A percentile compares a stretch with the other conserved stretches of the same genome.
These are phyloP conservation scores for Helicostylum pulchrum DNA, from an alignment of 192 early-diverging fungal genomes.

Conservation along the genomic window DNA sequence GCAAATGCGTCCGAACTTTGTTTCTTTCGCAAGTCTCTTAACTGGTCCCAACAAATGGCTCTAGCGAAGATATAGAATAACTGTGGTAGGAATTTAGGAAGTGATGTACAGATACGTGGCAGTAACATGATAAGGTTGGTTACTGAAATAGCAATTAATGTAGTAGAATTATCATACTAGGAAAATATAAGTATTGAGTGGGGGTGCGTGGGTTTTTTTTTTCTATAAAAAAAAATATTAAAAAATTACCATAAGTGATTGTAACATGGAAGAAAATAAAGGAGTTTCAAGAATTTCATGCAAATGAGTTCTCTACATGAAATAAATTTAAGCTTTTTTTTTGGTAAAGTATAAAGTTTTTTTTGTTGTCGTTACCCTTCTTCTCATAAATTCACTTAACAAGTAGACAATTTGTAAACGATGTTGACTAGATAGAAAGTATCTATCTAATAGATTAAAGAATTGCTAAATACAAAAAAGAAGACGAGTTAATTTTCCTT, in stretches of 20 bases:
- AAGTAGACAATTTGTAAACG: slow-evolving; percentile 46
- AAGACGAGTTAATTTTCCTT: not conserved
- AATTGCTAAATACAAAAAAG: slow-evolving; percentile 33
- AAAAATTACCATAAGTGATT: slow-evolving; percentile 48
- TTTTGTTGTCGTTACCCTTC: too few relatives aligned
- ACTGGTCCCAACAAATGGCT: slow-evolving; percentile 50
- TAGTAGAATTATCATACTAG: slow-evolving; percentile 51
- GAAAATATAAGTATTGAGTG: not conserved
- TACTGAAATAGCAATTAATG: slow-evolving; percentile 48
- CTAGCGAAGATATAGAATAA: slow-evolving; percentile 51
- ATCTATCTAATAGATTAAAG: slow-evolving; percentile 45
- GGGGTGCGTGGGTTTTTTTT: not conserved
- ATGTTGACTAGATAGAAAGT: slow-evolving; percentile 46
- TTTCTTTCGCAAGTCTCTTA: slow-evolving; percentile 39
- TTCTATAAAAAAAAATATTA: not conserved
- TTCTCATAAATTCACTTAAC: slow-evolving; percentile 46
- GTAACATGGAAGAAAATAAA: slow-evolving; percentile 45
- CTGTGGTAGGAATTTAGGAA: slow-evolving; percentile 43
- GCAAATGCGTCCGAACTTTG: slow-evolving; percentile 22
- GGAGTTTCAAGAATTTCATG: slow-evolving; percentile 54
- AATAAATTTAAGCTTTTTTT: not conserved
- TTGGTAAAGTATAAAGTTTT: not conserved
- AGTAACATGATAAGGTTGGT: slow-evolving; percentile 54
- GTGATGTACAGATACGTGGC: slow-evolving; percentile 45
- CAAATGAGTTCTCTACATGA: slow-evolving; percentile 41